Percentiles rank a stretch among this genome's conserved stretches.
Evolutionary conservation across 192 early-diverging fungal genomes (phyloP).

Genomic region (Podila horticola): DNA sequence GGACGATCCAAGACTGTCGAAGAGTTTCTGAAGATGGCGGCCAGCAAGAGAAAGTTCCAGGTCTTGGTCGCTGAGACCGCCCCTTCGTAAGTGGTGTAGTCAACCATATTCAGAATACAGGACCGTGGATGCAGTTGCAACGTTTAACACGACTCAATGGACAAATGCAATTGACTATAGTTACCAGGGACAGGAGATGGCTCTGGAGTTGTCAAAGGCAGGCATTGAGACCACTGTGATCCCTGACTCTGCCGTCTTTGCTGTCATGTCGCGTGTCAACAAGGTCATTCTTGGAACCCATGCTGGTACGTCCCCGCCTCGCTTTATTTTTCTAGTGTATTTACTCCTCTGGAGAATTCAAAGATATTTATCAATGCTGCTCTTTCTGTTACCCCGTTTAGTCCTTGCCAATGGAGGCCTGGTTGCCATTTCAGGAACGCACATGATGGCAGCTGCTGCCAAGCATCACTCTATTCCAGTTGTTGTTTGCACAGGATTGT

Average conservation of each 20-base stretch:
- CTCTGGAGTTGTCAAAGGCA: constrained; percentile 71
- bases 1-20: constrained; percentile 89
- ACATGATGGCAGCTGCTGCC: constrained; percentile 88
- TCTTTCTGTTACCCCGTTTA: constrained; percentile 14
- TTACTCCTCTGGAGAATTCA: neutral
- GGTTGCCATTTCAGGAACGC: constrained; percentile 82
- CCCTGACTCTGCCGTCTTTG: constrained; percentile 93
- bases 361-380: neutral
- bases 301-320: constrained; percentile 61
- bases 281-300: constrained; percentile 95
- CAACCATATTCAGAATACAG: neutral
- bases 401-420: constrained; percentile 95
- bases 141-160: neutral
- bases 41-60: constrained; percentile 87
- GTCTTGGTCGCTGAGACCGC: constrained; percentile 96
- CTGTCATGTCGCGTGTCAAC: constrained; percentile 97
- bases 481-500: constrained; percentile 89
- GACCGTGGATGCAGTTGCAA: neutral
- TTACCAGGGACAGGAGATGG: constrained; percentile 89
- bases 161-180: constrained; percentile 37
- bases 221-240: constrained; percentile 95
- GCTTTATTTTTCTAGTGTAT: neutral
- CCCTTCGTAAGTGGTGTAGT: constrained; percentile 71
- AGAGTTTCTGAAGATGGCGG: constrained; percentile 86
- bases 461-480: constrained; percentile 94